Conservation (phyloP, 2,329 filamentous ascomycete species). For the Ophiostoma himal-ulmi region DNA sequence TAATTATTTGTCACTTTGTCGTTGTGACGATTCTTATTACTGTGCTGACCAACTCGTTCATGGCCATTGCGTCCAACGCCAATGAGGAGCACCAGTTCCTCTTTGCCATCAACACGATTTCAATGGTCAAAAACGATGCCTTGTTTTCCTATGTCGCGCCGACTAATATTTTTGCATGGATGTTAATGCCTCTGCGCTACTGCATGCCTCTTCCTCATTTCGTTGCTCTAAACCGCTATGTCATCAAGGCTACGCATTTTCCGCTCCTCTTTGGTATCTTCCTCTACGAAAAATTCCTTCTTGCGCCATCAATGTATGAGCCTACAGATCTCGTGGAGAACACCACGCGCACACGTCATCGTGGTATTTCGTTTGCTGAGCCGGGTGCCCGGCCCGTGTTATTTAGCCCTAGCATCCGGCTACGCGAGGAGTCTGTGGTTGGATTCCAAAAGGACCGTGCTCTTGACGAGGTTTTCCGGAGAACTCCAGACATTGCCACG, state of each 20-base stretch:
- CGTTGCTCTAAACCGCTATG: constrained; percentile 77
- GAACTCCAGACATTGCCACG: constrained; percentile 59
- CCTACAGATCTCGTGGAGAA: constrained; percentile 81
- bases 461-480: constrained; percentile 83
- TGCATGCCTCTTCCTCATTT: constrained; percentile 74
- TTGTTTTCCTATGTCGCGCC: constrained; percentile 91
- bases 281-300: constrained; percentile 73
- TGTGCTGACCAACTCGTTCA: constrained; percentile 94
- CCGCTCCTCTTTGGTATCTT: constrained; percentile 84
- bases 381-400: constrained; percentile 52
- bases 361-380: constrained; percentile 53
- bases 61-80: constrained; percentile 88
- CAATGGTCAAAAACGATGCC: constrained; percentile 97
- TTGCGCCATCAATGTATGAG: constrained; percentile 71
- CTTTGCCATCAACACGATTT: constrained; percentile 94
- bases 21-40: constrained; percentile 93
- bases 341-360: constrained; percentile 46
- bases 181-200: constrained; percentile 76
- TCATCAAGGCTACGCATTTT: constrained; percentile 88
- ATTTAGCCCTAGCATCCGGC: constrained; percentile 66
- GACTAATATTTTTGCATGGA: constrained; percentile 85
- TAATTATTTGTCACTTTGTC: constrained; percentile 93
- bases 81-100: constrained; percentile 89
- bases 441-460: constrained; percentile 87
- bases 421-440: constrained; percentile 79